phyloP scores from a whole-genome alignment of 1,284 basidiomycete genomes.

The Leccinum pallidistipes region DNA sequence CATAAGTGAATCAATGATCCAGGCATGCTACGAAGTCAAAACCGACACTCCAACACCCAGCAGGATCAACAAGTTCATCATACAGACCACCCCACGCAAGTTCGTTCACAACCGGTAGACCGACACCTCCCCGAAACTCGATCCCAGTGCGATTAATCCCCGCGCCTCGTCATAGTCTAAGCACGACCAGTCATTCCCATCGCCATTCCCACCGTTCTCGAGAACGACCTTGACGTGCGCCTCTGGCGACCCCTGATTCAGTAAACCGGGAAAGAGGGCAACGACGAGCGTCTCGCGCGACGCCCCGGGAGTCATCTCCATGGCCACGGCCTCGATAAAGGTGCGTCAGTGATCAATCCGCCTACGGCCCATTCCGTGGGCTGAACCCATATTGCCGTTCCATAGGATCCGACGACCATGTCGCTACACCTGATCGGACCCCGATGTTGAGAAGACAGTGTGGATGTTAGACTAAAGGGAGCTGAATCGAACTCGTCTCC shows the following conservation, averaged over 20 bases:
- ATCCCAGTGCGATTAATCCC: constrained; percentile 52
- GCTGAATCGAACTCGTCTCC: constrained; percentile 43
- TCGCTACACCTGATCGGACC: constrained; percentile 53
- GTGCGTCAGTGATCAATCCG: constrained; percentile 34
- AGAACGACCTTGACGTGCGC: constrained; percentile 27
- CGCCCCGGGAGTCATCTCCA: constrained; percentile 20
- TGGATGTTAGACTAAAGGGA: constrained; percentile 37
- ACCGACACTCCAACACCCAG: constrained; percentile 3
- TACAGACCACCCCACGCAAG: background rate
- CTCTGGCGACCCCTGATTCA: constrained; percentile 24
- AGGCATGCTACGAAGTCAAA: background rate
- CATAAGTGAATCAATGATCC: background rate
- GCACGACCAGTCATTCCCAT: constrained; percentile 48
- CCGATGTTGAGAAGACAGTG: constrained; percentile 30
- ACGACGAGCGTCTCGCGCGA: constrained; percentile 45
- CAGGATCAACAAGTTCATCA: background rate
- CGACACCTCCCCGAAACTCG: constrained; percentile 46
- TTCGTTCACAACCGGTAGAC: constrained; percentile 41
- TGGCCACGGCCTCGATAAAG: constrained; percentile 31
- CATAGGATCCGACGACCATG: constrained; percentile 50
- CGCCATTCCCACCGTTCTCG: constrained; percentile 36
- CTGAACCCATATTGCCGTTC: constrained; percentile 60
- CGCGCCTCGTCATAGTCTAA: constrained; percentile 57
- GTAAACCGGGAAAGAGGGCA: constrained; percentile 49
- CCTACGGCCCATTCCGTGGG: constrained; percentile 44